A percentile compares a stretch with the other conserved stretches of the same genome.
Conservation (phyloP, 331 rosid species). For the Stylosanthes scabra region DNA sequence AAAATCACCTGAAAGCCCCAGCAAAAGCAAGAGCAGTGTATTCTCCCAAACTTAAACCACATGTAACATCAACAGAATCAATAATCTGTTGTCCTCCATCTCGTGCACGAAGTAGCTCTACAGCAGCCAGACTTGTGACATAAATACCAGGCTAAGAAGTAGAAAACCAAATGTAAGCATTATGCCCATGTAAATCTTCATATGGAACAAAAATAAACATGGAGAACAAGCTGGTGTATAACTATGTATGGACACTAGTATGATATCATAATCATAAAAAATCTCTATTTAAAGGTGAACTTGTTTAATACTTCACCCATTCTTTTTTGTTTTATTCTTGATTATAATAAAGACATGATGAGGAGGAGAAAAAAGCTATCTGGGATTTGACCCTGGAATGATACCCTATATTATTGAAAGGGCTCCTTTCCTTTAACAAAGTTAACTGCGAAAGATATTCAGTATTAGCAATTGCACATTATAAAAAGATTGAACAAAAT, state of each 20-base stretch:
- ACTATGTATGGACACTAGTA: slow-evolving; percentile 4
- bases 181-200: slow-evolving; percentile 5
- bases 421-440: neutral
- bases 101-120: slow-evolving; percentile 84
- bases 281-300: neutral
- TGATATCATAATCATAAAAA: slow-evolving; percentile 21
- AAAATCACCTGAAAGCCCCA: slow-evolving; percentile 84
- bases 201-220: slow-evolving; percentile 17
- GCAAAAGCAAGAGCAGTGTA: slow-evolving; percentile 97
- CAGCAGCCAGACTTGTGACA: slow-evolving; percentile 97
- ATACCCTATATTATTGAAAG: too few relatives aligned
- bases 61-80: slow-evolving; percentile 92
- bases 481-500: slow-evolving; percentile 1
- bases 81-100: slow-evolving; percentile 95
- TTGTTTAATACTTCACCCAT: neutral
- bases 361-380: slow-evolving; percentile 5
- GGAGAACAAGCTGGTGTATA: neutral
- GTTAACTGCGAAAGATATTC: neutral
- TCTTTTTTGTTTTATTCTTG: neutral
- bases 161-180: slow-evolving; percentile 33
- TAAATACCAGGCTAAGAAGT: slow-evolving; percentile 92
- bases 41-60: slow-evolving; percentile 98
- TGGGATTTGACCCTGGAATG: slow-evolving; percentile 1
- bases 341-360: neutral
- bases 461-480: slow-evolving; percentile 9